These are phyloP conservation scores for Cyclotella choctawhatcheeana DNA, from an alignment of 108 stramenopile species.

Conservation along the genomic window DNA sequence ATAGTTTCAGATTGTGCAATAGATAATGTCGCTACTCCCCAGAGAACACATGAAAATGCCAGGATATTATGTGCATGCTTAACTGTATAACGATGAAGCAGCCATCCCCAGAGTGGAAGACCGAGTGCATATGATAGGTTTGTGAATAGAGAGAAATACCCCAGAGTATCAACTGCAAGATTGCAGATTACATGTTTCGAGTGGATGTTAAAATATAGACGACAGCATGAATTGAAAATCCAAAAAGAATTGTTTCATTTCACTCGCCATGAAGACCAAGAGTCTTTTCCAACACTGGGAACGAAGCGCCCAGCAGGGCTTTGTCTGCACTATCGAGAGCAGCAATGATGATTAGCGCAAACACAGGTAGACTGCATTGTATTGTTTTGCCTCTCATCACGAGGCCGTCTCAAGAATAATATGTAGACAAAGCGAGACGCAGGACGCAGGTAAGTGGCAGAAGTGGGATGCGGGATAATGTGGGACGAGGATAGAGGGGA, in stretches of 20 bases:
- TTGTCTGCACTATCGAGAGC: slow-evolving; percentile 63
- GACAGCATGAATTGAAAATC: neutral
- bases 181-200: neutral
- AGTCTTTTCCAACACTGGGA: slow-evolving; percentile 51
- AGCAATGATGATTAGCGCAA: slow-evolving; percentile 47
- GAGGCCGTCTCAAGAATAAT: too few relatives aligned
- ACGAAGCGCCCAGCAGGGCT: slow-evolving; percentile 46
- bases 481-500: too few relatives aligned
- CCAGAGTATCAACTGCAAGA: slow-evolving; percentile 43
- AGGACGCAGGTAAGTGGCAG: too few relatives aligned
- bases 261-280: slow-evolving; percentile 26
- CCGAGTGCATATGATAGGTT: slow-evolving; percentile 56
- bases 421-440: too few relatives aligned
- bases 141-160: slow-evolving; percentile 57
- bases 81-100: slow-evolving; percentile 44
- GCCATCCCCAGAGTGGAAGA: slow-evolving; percentile 58
- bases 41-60: slow-evolving; percentile 38
- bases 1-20: slow-evolving; percentile 43
- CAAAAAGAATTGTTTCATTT: too few relatives aligned
- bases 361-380: slow-evolving; percentile 32
- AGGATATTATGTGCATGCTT: slow-evolving; percentile 34
- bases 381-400: too few relatives aligned
- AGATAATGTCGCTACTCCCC: slow-evolving; percentile 56
- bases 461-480: too few relatives aligned
- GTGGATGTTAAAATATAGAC: neutral